Percentiles rank a stretch among this genome's conserved stretches.
Evolutionary conservation across 805 yeast genomes (phyloP).

Genomic region (Ogataea nakhonphanomensis): DNA sequence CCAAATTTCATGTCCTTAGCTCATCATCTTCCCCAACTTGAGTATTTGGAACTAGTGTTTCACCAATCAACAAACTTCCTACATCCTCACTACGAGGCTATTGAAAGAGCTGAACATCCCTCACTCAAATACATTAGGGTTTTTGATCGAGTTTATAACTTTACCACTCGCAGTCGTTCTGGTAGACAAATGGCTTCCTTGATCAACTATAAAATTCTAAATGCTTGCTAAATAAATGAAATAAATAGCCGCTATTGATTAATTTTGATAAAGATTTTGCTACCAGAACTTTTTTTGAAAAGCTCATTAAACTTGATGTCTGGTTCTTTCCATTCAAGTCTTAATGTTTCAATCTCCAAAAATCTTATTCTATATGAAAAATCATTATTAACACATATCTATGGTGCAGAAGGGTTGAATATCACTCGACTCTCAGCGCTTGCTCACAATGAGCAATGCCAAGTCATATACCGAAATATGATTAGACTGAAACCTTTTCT

Average conservation of each 20-base stretch:
- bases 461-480: conserved; percentile 23
- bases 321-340: conserved; percentile 2
- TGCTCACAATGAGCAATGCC: conserved; percentile 4
- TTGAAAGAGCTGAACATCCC: too few relatives aligned
- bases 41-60: neutral
- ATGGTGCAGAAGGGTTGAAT: conserved; percentile 24
- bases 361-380: neutral
- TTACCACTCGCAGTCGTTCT: too few relatives aligned
- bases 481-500: conserved; percentile 14
- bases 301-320: neutral
- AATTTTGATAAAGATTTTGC: neutral
- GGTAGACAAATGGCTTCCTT: too few relatives aligned
- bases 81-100: too few relatives aligned
- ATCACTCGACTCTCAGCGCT: conserved; percentile 10
- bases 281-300: neutral
- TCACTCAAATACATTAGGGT: too few relatives aligned
- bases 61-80: too few relatives aligned
- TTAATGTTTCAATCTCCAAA: neutral
- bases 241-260: too few relatives aligned
- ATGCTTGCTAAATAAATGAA: too few relatives aligned
- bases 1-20: neutral
- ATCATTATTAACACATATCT: conserved; percentile 19
- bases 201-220: too few relatives aligned
- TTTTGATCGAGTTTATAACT: too few relatives aligned
- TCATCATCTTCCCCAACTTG: neutral